Percentiles rank a stretch among this genome's conserved stretches.
Evolutionary conservation across 2,329 filamentous ascomycete species (phyloP).

Genomic region (Pseudogymnoascus sp.): DNA sequence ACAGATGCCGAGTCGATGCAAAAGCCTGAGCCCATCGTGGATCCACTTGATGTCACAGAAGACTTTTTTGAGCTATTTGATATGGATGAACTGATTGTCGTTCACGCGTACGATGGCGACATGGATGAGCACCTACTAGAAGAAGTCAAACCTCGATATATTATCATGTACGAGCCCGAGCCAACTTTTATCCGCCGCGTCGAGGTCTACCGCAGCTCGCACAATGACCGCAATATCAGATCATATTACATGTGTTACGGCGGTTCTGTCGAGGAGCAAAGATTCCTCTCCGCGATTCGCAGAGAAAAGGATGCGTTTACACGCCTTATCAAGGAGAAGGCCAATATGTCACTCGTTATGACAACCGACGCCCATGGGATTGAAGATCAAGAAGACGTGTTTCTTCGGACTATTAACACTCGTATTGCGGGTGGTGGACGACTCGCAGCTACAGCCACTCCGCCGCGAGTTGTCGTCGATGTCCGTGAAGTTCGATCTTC

Average conservation of each 20-base stretch:
- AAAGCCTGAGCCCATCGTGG: constrained; percentile 67
- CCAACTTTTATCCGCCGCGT: constrained; percentile 88
- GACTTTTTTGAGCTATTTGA: constrained; percentile 87
- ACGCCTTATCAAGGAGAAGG: constrained; percentile 86
- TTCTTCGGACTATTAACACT: constrained; percentile 92
- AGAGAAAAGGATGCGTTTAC: constrained; percentile 96
- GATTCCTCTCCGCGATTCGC: constrained; percentile 82
- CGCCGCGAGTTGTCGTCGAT: constrained; percentile 87
- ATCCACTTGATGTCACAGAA: constrained; percentile 85
- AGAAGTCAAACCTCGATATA: constrained; percentile 84
- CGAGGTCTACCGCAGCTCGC: constrained; percentile 92
- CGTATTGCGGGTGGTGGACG: constrained; percentile 89
- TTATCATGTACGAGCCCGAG: constrained; percentile 98
- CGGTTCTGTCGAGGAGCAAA: constrained; percentile 89
- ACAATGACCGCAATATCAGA: constrained; percentile 77
- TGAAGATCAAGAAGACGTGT: constrained; percentile 81
- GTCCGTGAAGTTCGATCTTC: constrained; percentile 94
- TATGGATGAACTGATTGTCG: constrained; percentile 77
- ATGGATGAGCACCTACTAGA: constrained; percentile 95
- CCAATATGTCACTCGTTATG: constrained; percentile 84
- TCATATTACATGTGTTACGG: constrained; percentile 98
- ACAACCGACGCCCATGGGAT: constrained; percentile 60
- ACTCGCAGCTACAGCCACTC: constrained; percentile 72
- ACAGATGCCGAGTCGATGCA: constrained; percentile 68
- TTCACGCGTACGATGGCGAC: constrained; percentile 92